These are phyloP conservation scores for Solanum rostratum DNA, from an alignment of 257 asterid species.

Conservation along the genomic window DNA sequence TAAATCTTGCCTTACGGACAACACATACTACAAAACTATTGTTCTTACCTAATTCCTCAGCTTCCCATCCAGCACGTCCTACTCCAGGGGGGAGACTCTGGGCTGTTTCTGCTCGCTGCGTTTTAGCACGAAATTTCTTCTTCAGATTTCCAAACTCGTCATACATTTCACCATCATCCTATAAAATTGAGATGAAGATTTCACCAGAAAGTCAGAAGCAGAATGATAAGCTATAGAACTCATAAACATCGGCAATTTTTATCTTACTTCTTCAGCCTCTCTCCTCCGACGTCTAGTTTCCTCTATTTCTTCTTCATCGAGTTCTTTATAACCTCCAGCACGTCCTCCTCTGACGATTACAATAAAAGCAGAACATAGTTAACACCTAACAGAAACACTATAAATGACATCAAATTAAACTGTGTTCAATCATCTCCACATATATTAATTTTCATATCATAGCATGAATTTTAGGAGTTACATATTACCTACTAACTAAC, in stretches of 20 bases:
- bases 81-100: constrained; percentile 69
- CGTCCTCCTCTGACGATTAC: constrained; percentile 81
- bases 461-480: not conserved
- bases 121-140: constrained; percentile 89
- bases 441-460: not conserved
- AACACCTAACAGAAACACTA: not conserved
- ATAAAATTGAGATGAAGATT: constrained; percentile 8
- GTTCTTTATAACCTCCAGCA: constrained; percentile 98
- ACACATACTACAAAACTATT: not conserved
- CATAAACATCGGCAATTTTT: not conserved
- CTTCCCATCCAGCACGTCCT: constrained; percentile 99
- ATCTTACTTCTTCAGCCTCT: constrained; percentile 85
- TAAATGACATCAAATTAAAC: not conserved
- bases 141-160: constrained; percentile 98
- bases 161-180: constrained; percentile 99
- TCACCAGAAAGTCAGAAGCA: not conserved
- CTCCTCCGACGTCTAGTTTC: constrained; percentile 84
- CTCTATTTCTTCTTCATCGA: constrained; percentile 93
- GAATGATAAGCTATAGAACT: not conserved
- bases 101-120: constrained; percentile 59
- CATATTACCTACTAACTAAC: not conserved
- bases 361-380: constrained; percentile 1
- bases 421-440: not conserved
- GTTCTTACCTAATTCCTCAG: constrained; percentile 67
- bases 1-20: not conserved